Conservation (phyloP, 352 stramenopile species). For the Pythium phragmitis region DNA sequence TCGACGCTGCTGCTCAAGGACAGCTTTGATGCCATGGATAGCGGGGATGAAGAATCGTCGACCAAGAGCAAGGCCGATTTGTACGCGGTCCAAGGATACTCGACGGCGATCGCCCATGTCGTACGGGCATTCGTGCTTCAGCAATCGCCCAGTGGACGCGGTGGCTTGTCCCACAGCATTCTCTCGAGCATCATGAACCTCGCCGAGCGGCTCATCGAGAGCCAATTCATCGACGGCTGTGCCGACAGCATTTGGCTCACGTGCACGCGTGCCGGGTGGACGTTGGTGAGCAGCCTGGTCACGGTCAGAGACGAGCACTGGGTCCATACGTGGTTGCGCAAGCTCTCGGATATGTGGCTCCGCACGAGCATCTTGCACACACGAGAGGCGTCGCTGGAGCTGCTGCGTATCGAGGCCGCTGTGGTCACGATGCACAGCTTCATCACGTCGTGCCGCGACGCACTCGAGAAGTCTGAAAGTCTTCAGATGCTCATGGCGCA, state of each 20-base stretch:
- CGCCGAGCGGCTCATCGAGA: constrained; percentile 72
- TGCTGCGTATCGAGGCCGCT: constrained; percentile 81
- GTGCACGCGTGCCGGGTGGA: constrained; percentile 84
- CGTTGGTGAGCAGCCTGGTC: constrained; percentile 67
- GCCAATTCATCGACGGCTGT: constrained; percentile 74
- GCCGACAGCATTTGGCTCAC: constrained; percentile 85
- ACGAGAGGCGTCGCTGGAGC: constrained; percentile 76
- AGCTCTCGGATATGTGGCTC: constrained; percentile 70
- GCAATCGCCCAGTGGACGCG: constrained; percentile 10
- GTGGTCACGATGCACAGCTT: constrained; percentile 72
- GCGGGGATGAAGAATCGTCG: constrained; percentile 19
- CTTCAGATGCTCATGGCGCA: constrained; percentile 65
- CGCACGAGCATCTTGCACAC: constrained; percentile 77
- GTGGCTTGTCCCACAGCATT: constrained; percentile 45
- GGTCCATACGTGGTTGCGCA: constrained; percentile 50
- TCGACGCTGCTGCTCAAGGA: constrained; percentile 30
- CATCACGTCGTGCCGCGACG: constrained; percentile 36
- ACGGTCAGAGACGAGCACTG: constrained; percentile 65
- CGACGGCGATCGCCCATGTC: constrained; percentile 51
- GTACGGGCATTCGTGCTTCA: constrained; percentile 23
- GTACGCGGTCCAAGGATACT: constrained; percentile 76
- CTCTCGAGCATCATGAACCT: constrained; percentile 66
- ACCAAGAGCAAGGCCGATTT: constrained; percentile 61
- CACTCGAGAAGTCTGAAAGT: constrained; percentile 33
- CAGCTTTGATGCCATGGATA: constrained; percentile 11